These are phyloP conservation scores for Papilionanthe hybrid DNA, from an alignment of 116 monocot genomes.

Conservation along the genomic window DNA sequence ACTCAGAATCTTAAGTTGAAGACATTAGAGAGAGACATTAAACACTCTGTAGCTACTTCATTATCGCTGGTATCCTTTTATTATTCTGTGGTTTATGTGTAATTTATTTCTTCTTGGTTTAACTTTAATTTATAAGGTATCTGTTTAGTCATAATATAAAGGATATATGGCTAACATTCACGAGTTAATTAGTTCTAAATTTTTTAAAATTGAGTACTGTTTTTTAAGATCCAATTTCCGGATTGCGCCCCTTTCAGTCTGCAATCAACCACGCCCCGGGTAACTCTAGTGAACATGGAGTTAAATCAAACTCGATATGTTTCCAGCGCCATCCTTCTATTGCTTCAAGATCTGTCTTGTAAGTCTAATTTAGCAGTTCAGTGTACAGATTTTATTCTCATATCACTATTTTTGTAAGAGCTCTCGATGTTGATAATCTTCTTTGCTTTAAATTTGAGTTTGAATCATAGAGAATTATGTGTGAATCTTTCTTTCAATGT, in stretches of 20 bases:
- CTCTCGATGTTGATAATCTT: too few relatives aligned
- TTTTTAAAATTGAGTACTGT: neutral
- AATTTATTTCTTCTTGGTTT: neutral
- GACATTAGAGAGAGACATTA: constrained; percentile 38
- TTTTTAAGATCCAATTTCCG: neutral
- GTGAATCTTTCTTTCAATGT: neutral
- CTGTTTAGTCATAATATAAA: neutral
- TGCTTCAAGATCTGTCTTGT: constrained; percentile 25
- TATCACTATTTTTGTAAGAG: neutral
- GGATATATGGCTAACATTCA: neutral
- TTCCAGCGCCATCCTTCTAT: constrained; percentile 14
- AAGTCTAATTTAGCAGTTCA: constrained; percentile 7
- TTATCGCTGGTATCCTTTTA: constrained; percentile 21
- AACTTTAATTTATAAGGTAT: neutral
- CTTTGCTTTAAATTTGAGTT: neutral
- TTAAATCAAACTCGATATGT: constrained; percentile 12
- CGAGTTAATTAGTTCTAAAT: neutral
- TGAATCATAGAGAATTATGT: neutral
- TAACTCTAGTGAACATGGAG: neutral
- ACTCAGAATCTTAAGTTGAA: constrained; percentile 50
- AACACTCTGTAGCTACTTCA: constrained; percentile 18
- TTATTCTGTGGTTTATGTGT: neutral
- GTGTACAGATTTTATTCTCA: neutral
- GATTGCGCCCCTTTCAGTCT: neutral
- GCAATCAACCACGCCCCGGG: constrained; percentile 3